Conservation (phyloP, 1,284 basidiomycete genomes). For the Apiotrichum gamsii region DNA sequence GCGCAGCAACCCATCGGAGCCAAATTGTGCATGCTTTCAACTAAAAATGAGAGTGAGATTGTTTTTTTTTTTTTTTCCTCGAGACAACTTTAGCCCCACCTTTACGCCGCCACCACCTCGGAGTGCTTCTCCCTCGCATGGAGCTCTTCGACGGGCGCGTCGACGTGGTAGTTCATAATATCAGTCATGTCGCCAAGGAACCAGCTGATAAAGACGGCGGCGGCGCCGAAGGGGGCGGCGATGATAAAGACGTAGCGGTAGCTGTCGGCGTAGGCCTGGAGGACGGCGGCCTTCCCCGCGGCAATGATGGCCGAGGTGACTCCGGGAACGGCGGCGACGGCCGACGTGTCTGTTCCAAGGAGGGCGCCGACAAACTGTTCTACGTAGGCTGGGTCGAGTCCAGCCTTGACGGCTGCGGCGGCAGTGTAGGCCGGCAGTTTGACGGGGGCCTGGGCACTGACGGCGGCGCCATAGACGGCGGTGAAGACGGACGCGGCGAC, state of each 20-base stretch:
- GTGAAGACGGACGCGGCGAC: conserved; percentile 15
- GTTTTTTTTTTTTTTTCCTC: no score
- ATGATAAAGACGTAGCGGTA: conserved; percentile 11
- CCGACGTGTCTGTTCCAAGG: neutral
- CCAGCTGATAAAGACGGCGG: conserved; percentile 2
- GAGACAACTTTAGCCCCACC: no score
- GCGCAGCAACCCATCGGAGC: no score
- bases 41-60: no score
- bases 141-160: conserved; percentile 12
- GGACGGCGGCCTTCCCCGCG: neutral
- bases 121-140: conserved; percentile 1
- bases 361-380: conserved; percentile 8
- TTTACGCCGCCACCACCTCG: no score
- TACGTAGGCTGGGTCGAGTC: conserved; percentile 8
- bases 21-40: no score
- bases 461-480: conserved; percentile 17
- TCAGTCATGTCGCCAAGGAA: conserved; percentile 5
- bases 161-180: conserved; percentile 12
- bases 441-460: neutral
- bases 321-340: conserved; percentile 7
- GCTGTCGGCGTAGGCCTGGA: conserved; percentile 3
- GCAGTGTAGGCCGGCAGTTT: conserved; percentile 14
- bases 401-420: conserved; percentile 12
- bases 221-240: conserved; percentile 5
- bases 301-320: conserved; percentile 7